Base-by-base conservation (phyloP, 2,329 filamentous ascomycete genomes). In the Herpotrichia juniperi region DNA sequence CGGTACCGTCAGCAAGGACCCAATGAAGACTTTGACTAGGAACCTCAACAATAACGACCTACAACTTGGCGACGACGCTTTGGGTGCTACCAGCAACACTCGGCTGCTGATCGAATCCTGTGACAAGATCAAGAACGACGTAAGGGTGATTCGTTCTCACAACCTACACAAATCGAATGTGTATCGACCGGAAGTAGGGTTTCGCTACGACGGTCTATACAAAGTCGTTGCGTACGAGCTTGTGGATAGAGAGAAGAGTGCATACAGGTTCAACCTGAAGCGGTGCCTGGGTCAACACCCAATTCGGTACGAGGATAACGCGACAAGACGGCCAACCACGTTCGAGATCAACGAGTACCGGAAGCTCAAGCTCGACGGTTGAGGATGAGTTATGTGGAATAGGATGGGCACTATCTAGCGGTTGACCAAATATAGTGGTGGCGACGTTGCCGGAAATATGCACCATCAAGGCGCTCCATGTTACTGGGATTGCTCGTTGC, bases 201-300 rank as follows among this genome's bases (percentile, higher is more conserved):
- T 82, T n/a, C 69, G 84, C 1, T 86, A 86, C 46, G 83, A 86
- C 62, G 84, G 83, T 0, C 63, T 86, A 0, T 87, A 86, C 55
- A 61, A 70, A 5, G 76, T 85, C 4, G 69, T 67, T 0, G 61
- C 51, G 2, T 73, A 71, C 42, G 63, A 77, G 52, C 47, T 75
- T 0, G 30, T 79, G 1, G 74, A 83, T 48, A 28, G 58, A 3
- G 58, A 63, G 11, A 76, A 72, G n/a, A 73, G 74, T 2, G 73
- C 76, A 17, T 75, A 81, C 59, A 67, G 73, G 1, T 86, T 86
- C 65, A 69, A 66, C 8, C 66, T 86, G 5, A 62, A 70, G 32
- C 69, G 83, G 1, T 46, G 71, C 2, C 22, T 59, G 3, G 76
- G 69, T 0, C 81, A 85, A 56, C 66, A 74, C 19, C 75, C 78